Conservation (phyloP, 2,329 filamentous ascomycete genomes). For the Ambrosiella xylebori region DNA sequence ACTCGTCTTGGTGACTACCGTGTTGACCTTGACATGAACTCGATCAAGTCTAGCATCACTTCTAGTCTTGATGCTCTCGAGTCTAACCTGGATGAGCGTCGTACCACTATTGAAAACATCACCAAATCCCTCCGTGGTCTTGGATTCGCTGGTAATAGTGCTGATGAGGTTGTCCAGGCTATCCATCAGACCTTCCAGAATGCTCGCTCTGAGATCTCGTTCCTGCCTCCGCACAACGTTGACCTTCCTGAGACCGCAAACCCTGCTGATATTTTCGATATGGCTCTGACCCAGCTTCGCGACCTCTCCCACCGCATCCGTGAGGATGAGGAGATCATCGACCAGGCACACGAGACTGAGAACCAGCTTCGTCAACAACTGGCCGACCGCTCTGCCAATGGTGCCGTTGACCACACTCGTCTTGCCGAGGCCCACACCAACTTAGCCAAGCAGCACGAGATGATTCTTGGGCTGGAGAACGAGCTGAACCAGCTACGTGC, state of each 20-base stretch:
- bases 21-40: neutral
- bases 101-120: conserved; percentile 29
- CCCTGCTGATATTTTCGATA: conserved; percentile 37
- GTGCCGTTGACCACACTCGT: conserved; percentile 30
- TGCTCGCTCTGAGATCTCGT: conserved; percentile 44
- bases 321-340: conserved; percentile 36
- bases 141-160: conserved; percentile 33
- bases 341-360: conserved; percentile 43
- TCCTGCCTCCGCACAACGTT: conserved; percentile 42
- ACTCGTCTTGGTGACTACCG: conserved; percentile 19
- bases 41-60: neutral
- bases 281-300: conserved; percentile 33
- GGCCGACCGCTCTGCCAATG: conserved; percentile 31
- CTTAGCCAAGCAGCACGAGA: conserved; percentile 18
- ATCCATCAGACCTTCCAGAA: conserved; percentile 34
- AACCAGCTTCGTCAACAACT: conserved; percentile 39
- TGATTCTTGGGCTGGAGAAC: neutral
- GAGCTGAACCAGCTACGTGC: neutral
- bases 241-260: conserved; percentile 32
- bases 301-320: conserved; percentile 28
- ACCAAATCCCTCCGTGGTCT: conserved; percentile 28
- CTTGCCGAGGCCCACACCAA: conserved; percentile 20
- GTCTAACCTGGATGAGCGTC: conserved; percentile 23
- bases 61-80: conserved; percentile 25
- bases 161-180: conserved; percentile 29